Conservation (phyloP, 805 yeast species). For the Cyberlindnera japonica region DNA sequence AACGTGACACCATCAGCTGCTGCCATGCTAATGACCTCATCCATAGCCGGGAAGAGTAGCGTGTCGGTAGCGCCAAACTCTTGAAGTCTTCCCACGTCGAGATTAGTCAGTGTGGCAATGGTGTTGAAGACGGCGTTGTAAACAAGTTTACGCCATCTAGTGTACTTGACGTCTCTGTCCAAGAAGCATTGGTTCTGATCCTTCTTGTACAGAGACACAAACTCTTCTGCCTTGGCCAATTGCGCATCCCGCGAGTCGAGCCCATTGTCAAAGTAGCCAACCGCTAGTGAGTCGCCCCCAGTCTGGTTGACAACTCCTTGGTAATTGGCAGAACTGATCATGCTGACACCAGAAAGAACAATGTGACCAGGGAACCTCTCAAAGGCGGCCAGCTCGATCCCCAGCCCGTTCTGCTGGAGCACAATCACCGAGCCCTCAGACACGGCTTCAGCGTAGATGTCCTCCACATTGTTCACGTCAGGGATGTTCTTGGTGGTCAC, state of each 20-base stretch:
- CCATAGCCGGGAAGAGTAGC: constrained; percentile 57
- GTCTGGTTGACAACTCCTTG: constrained; percentile 43
- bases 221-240: constrained; percentile 37
- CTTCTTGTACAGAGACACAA: constrained; percentile 43
- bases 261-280: constrained; percentile 48
- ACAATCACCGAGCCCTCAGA: constrained; percentile 45
- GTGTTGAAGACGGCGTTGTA: constrained; percentile 70
- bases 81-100: constrained; percentile 55
- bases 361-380: constrained; percentile 47
- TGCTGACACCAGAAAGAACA: constrained; percentile 57
- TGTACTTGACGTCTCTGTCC: constrained; percentile 43
- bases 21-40: constrained; percentile 62
- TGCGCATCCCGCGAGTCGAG: constrained; percentile 26
- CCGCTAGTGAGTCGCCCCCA: constrained; percentile 40
- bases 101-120: constrained; percentile 51
- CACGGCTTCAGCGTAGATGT: constrained; percentile 48
- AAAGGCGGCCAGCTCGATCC: constrained; percentile 50
- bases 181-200: constrained; percentile 39
- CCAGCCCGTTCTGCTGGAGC: constrained; percentile 62
- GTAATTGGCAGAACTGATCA: constrained; percentile 52
- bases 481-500: constrained; percentile 65
- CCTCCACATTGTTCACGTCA: constrained; percentile 52
- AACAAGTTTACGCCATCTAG: constrained; percentile 64
- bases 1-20: constrained; percentile 60
- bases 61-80: constrained; percentile 40